Evolutionary conservation across 495 filamentous ascomycete genomes (phyloP).

Genomic region (Chlorociboria aeruginascens): DNA sequence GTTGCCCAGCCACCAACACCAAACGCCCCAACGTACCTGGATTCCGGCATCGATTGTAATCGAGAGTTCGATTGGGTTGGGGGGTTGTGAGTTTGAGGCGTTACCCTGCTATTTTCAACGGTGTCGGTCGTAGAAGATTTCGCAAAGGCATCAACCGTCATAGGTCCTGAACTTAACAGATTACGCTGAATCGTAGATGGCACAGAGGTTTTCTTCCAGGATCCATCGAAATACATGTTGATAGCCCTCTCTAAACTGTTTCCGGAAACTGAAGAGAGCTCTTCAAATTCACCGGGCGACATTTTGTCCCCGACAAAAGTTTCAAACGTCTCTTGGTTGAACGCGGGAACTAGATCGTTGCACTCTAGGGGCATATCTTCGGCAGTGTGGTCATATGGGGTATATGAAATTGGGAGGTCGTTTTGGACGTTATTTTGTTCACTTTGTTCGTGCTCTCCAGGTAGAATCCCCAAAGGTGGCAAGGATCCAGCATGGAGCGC

Average conservation of each 20-base stretch:
- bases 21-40: constrained; percentile 81
- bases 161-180: neutral
- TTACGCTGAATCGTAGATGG: neutral
- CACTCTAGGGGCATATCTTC: neutral
- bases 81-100: constrained; percentile 3
- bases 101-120: neutral
- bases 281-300: constrained; percentile 33
- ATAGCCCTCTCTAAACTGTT: constrained; percentile 55
- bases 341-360: constrained; percentile 20
- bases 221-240: constrained; percentile 88
- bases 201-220: constrained; percentile 47
- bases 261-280: constrained; percentile 45
- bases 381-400: neutral
- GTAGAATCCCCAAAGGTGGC: neutral
- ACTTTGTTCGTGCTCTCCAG: neutral
- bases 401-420: constrained; percentile 6
- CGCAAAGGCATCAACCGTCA: constrained; percentile 13
- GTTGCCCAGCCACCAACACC: constrained; percentile 89
- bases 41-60: constrained; percentile 35
- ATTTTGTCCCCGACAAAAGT: constrained; percentile 59
- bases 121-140: constrained; percentile 13
- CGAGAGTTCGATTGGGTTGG: constrained; percentile 9
- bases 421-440: neutral
- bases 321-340: constrained; percentile 59
- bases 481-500: constrained; percentile 4